phyloP scores from a whole-genome alignment of 768 basidiomycete genomes.

The Dacryopinax spathularia region DNA sequence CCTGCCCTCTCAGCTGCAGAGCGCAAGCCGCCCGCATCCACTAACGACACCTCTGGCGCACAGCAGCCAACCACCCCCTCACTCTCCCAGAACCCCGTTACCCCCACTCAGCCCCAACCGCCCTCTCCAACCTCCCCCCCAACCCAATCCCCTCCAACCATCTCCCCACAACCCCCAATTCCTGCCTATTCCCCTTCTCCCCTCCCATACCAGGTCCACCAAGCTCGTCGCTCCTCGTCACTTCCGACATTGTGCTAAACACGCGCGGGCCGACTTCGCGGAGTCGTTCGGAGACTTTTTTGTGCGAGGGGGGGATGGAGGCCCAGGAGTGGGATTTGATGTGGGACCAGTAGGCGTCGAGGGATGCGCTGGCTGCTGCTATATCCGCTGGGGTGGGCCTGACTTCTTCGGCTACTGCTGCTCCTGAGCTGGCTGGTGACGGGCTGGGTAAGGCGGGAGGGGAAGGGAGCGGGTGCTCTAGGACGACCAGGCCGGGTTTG shows the following conservation, averaged over 20 bases:
- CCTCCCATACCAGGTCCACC: not conserved
- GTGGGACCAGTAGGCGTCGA: not conserved
- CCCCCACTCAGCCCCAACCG: not conserved
- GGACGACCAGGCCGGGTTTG: not conserved
- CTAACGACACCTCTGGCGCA: too few species aligned
- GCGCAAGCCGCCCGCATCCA: too few species aligned
- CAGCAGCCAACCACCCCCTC: too few species aligned
- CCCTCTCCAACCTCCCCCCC: not conserved
- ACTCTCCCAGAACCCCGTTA: too few species aligned
- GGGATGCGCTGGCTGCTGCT: not conserved
- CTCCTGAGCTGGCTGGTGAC: too few species aligned
- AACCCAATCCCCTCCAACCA: not conserved
- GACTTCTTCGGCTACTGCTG: too few species aligned
- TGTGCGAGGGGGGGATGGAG: not conserved
- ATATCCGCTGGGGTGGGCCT: not conserved
- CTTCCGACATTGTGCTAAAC: not conserved
- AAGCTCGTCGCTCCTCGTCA: not conserved
- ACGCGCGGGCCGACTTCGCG: not conserved
- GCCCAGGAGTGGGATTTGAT: not conserved
- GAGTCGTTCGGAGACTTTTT: not conserved
- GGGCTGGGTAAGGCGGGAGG: too few species aligned
- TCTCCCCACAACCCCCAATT: not conserved
- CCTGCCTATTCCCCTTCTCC: constrained; percentile 3
- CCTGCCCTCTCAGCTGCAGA: too few species aligned
- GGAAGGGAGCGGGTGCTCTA: not conserved